phyloP scores from a whole-genome alignment of 208 protist species.

The Leishmania lainsoni region DNA sequence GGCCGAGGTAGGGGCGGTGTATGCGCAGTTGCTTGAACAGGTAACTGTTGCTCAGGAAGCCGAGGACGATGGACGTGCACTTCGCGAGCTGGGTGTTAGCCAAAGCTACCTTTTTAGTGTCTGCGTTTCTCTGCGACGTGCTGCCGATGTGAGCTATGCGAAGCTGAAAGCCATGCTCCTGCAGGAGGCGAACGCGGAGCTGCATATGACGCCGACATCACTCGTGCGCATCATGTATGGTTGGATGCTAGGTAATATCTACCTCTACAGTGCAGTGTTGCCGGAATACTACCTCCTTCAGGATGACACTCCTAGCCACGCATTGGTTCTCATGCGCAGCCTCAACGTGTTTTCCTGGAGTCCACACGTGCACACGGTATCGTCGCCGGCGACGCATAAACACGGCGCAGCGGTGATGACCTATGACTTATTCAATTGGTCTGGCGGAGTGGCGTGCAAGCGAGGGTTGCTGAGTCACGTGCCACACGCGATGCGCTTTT shows the following conservation, averaged over 20 bases:
- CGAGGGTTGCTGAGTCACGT: constrained; percentile 13
- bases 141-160: constrained; percentile 38
- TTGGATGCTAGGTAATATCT: constrained; percentile 38
- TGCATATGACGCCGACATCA: constrained; percentile 27
- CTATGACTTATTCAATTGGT: constrained; percentile 62
- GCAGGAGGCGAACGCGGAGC: constrained; percentile 16
- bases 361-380: constrained; percentile 17
- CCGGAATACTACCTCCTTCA: constrained; percentile 73
- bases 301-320: constrained; percentile 46
- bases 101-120: constrained; percentile 4
- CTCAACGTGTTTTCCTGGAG: constrained; percentile 56
- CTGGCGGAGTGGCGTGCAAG: constrained; percentile 22
- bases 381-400: background rate
- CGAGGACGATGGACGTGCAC: constrained; percentile 11
- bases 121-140: constrained; percentile 7
- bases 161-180: constrained; percentile 46
- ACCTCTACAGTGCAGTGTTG: constrained; percentile 47
- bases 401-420: background rate
- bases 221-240: constrained; percentile 37
- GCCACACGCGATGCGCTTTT: constrained; percentile 41
- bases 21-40: constrained; percentile 31
- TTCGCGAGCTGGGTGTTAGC: constrained; percentile 13
- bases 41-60: constrained; percentile 21
- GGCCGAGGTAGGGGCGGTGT: constrained; percentile 20
- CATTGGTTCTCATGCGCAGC: constrained; percentile 42